Conservation (phyloP, 2,329 filamentous ascomycete genomes). For the Phaeosphaeriaceae sp. region DNA sequence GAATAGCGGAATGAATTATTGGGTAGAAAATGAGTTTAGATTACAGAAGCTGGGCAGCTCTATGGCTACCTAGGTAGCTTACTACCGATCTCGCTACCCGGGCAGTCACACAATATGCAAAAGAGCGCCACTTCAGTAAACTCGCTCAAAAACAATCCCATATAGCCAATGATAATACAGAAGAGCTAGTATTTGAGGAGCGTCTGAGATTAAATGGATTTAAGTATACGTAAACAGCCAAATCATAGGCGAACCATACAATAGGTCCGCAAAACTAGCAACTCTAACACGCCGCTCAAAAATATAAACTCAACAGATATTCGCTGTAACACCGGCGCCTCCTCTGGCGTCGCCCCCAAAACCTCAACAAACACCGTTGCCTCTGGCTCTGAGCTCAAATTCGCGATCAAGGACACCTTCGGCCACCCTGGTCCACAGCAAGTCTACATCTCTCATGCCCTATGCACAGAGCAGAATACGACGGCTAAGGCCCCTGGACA, state of each 20-base stretch:
- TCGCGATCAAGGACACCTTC: constrained; percentile 56
- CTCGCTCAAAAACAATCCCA: no score
- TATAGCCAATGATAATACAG: no score
- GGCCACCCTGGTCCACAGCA: constrained; percentile 36
- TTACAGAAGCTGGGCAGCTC: no score
- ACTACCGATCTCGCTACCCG: no score
- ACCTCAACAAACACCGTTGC: constrained; percentile 33
- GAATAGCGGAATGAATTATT: no score
- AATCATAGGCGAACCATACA: constrained; percentile 31
- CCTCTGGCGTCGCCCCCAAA: constrained; percentile 11
- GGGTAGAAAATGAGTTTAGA: no score
- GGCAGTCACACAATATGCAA: no score
- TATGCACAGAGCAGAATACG: constrained; percentile 19
- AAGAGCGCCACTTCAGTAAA: no score
- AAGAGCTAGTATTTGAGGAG: no score
- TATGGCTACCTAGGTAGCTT: no score
- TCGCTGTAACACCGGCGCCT: constrained; percentile 31
- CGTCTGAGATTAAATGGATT: no score
- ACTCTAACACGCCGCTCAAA: constrained; percentile 31
- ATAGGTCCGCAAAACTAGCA: constrained; percentile 30
- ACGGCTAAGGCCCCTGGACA: constrained; percentile 34
- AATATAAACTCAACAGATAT: constrained; percentile 32
- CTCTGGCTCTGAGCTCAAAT: constrained; percentile 54
- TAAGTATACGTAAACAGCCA: constrained; percentile 34
- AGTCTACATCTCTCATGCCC: constrained; percentile 37